Percentiles rank a stretch among this genome's conserved stretches.
Evolutionary conservation across 2,329 filamentous ascomycete species (phyloP).

Genomic region (Neonectria sp.): DNA sequence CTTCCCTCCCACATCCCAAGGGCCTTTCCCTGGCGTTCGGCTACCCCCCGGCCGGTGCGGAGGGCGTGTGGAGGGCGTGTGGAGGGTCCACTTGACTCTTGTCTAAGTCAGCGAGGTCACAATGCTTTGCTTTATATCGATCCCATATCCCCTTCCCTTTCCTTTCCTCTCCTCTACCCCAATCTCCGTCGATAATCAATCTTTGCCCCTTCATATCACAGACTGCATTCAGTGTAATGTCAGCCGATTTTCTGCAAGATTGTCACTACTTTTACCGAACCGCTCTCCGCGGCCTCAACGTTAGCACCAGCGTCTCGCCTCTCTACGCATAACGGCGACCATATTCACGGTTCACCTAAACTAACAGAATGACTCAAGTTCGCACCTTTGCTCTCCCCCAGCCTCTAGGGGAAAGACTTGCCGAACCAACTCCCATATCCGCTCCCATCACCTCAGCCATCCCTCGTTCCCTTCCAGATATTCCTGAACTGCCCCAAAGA

Average conservation of each 20-base stretch:
- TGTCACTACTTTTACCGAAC: conserved; percentile 96
- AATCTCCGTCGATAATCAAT: conserved; percentile 27
- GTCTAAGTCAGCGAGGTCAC: conserved; percentile 50
- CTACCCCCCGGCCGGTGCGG: conserved; percentile 36
- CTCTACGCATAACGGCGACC: conserved; percentile 72
- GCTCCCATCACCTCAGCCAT: conserved; percentile 50
- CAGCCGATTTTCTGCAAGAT: conserved; percentile 85
- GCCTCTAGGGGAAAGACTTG: conserved; percentile 80
- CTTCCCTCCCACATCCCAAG: conserved; percentile 31
- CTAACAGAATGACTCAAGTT: conserved; percentile 57
- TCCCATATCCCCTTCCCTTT: conserved; percentile 40
- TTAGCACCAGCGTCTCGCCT: conserved; percentile 84
- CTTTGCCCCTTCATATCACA: conserved; percentile 24
- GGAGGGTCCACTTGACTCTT: conserved; percentile 48
- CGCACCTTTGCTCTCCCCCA: conserved; percentile 72
- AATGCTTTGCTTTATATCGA: conserved; percentile 47
- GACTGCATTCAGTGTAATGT: conserved; percentile 73
- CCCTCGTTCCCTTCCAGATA: conserved; percentile 59
- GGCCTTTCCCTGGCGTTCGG: conserved; percentile 34
- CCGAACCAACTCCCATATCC: conserved; percentile 51
- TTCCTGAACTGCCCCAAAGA: conserved; percentile 46
- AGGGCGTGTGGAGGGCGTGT: conserved; percentile 45
- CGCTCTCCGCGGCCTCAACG: conserved; percentile 87
- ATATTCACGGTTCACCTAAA: conserved; percentile 21
- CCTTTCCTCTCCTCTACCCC: conserved; percentile 14